phyloP scores from a whole-genome alignment of 495 filamentous ascomycete species.

The Tuber melanosporum region DNA sequence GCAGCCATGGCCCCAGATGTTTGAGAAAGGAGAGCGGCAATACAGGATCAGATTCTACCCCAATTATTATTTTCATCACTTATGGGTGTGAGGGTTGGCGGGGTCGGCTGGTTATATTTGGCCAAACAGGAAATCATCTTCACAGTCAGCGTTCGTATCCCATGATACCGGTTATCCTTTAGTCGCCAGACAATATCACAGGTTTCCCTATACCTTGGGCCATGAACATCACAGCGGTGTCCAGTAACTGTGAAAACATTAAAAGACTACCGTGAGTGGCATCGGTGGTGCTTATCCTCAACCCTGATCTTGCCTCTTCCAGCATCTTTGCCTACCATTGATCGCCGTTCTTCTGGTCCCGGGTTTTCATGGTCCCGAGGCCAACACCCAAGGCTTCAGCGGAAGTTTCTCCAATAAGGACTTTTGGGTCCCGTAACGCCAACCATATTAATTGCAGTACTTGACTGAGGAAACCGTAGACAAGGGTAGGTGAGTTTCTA shows the following conservation, averaged over 20 bases:
- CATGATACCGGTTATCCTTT: constrained; percentile 81
- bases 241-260: constrained; percentile 79
- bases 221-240: constrained; percentile 98
- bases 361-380: constrained; percentile 84
- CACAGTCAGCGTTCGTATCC: constrained; percentile 81
- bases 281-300: constrained; percentile 73
- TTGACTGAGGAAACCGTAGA: constrained; percentile 82
- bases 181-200: constrained; percentile 86
- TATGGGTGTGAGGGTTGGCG: constrained; percentile 70
- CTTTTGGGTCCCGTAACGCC: constrained; percentile 76
- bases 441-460: constrained; percentile 95
- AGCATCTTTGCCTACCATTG: constrained; percentile 82
- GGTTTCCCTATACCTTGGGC: constrained; percentile 72
- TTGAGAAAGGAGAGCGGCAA: too few species aligned
- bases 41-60: too few species aligned
- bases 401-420: constrained; percentile 83
- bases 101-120: constrained; percentile 81
- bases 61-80: too few species aligned
- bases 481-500: constrained; percentile 80
- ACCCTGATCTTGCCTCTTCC: constrained; percentile 68
- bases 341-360: constrained; percentile 76
- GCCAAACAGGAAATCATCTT: constrained; percentile 87
- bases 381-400: constrained; percentile 85
- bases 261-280: constrained; percentile 85
- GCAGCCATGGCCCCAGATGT: too few species aligned